Conservation (phyloP, 1,139 yeast genomes). For the Yarrowia galli region DNA sequence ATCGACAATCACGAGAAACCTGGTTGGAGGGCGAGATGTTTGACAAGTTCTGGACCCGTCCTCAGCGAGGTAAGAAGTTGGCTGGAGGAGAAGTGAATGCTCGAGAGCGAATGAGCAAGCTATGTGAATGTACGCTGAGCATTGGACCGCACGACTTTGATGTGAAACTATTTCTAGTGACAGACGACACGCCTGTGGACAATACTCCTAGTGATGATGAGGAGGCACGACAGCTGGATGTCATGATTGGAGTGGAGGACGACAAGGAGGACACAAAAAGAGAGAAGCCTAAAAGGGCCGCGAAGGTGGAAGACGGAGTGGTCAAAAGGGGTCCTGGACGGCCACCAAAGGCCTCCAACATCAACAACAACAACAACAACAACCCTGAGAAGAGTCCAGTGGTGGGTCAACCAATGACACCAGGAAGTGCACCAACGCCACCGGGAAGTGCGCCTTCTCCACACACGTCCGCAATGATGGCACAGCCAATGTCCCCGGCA, state of each 20-base stretch:
- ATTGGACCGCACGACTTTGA: constrained; percentile 88
- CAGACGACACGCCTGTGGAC: constrained; percentile 62
- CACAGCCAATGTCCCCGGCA: not conserved
- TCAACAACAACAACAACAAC: not conserved
- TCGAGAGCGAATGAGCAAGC: constrained; percentile 86
- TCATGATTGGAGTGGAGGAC: constrained; percentile 36
- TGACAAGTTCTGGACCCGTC: constrained; percentile 72
- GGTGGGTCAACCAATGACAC: not conserved
- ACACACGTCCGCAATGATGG: not conserved
- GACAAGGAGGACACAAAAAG: constrained; percentile 39
- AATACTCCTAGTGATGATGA: constrained; percentile 32
- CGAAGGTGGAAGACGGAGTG: not conserved
- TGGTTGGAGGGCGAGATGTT: constrained; percentile 81
- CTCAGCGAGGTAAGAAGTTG: constrained; percentile 63
- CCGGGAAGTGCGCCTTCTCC: not conserved
- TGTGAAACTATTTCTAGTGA: constrained; percentile 76
- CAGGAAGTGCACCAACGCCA: not conserved
- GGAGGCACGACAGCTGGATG: constrained; percentile 24
- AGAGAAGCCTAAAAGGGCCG: constrained; percentile 4
- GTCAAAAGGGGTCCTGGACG: constrained; percentile 16
- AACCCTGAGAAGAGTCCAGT: not conserved
- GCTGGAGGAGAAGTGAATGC: constrained; percentile 62
- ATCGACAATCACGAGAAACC: constrained; percentile 74
- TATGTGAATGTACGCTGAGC: constrained; percentile 74
- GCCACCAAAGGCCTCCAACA: constrained; percentile 7